Evolutionary conservation across 1,284 basidiomycete genomes (phyloP), one percentile per base, ranked within the genome.

Genomic region (Leccinum huronense): DNA sequence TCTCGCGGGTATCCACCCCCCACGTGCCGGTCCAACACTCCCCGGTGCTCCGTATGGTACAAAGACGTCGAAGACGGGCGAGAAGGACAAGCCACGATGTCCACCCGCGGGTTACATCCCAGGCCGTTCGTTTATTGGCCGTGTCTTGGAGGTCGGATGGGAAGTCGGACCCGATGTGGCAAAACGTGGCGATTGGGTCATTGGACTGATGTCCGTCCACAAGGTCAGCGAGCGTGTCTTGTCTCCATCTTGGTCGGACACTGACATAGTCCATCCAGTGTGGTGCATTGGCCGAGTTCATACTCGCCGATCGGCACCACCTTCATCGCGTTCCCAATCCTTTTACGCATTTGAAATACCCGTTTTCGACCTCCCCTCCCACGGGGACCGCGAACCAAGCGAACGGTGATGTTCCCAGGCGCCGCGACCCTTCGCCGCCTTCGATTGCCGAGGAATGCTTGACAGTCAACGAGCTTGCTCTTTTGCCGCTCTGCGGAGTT

Each of bases 281-380:
- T 68, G 93, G 93, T 58, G 91, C 90, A 5, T 81, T 95, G 16
- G 83, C 91, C 27, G 91, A 96, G 77, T 95, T 93, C 77, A 83
- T 95, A 58, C 79, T 91, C 27, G 83, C 90, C 14, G 92, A 95
- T 72, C 85, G 91, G 38, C 87, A 89, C 69, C 84, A 90, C n/a
- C 75, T 94, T 1, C 85, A 88, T 66, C 84, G 88, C 9, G 84
- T 88, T 13, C 89, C 91, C 1, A 83, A 86, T 67, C 88, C 89
- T 14, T 68, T 74, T 57, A 70, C 57, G 60, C 69, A 65, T 66
- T 66, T 63, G 66, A 66, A 67, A 67, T 65, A 71, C 64, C 60
- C 63, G 5, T 63, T 65, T 61, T 58, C 62, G 62, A 64, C 66
- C 34, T 56, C 19, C 16, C 11, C 57, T 34, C 3, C 48, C 23